phyloP scores from a whole-genome alignment of 2,329 filamentous ascomycete genomes.

The Chaetomium strumarium region DNA sequence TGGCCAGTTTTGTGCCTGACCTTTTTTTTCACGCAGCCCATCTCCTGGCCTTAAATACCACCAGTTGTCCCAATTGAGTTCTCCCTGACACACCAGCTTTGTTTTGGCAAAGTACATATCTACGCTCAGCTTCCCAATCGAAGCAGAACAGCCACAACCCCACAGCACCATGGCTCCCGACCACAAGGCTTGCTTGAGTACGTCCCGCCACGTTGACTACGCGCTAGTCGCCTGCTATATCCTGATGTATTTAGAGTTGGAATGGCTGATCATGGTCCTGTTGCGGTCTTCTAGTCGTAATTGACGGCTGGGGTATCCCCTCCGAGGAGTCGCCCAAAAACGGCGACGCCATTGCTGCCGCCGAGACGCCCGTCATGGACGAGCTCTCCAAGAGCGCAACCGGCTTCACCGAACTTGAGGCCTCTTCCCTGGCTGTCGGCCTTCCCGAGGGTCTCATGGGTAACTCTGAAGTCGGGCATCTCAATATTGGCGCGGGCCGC shows the following conservation, averaged over 20 bases:
- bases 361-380: conserved; percentile 93
- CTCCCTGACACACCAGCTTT: too few relatives aligned
- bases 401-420: conserved; percentile 88
- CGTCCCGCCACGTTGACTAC: conserved; percentile 36
- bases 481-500: conserved; percentile 96
- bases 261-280: conserved; percentile 54
- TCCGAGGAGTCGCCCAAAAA: conserved; percentile 72
- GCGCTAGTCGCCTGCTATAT: conserved; percentile 46
- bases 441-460: conserved; percentile 97
- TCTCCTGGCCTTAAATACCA: neutral
- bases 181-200: conserved; percentile 59
- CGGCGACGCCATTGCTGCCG: conserved; percentile 92
- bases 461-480: conserved; percentile 95
- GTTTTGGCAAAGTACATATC: neutral
- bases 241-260: conserved; percentile 51
- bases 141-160: neutral
- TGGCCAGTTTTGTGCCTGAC: too few relatives aligned
- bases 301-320: conserved; percentile 96
- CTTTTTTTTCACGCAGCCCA: neutral
- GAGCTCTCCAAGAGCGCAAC: conserved; percentile 74
- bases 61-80: too few relatives aligned
- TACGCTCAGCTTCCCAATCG: neutral
- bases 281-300: conserved; percentile 69
- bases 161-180: conserved; percentile 47
- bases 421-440: conserved; percentile 91